phyloP scores from a whole-genome alignment of 768 basidiomycete genomes.

The Tulasnella sp. region DNA sequence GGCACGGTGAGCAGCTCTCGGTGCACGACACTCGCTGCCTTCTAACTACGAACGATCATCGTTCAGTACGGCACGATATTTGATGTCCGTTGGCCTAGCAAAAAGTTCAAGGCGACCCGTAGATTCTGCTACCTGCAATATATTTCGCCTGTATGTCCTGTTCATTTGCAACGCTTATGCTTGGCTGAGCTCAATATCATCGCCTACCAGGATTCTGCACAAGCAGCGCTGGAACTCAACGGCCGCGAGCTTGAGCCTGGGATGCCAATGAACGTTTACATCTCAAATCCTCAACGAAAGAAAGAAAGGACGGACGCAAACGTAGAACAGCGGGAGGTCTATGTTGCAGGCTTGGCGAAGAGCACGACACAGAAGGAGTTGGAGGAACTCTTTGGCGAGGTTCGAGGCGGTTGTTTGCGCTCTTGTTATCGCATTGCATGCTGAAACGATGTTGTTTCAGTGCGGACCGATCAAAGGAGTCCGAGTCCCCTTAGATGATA shows the following conservation, averaged over 20 bases:
- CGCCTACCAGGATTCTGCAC: constrained; percentile 48
- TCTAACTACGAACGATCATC: constrained; percentile 24
- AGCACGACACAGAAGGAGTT: constrained; percentile 76
- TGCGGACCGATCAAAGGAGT: constrained; percentile 80
- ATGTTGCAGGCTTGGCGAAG: constrained; percentile 80
- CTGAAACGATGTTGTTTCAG: constrained; percentile 42
- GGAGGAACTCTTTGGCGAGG: constrained; percentile 70
- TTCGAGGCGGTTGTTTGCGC: constrained; percentile 40
- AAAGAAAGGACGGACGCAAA: constrained; percentile 87
- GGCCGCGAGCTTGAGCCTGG: constrained; percentile 69
- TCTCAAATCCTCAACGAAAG: constrained; percentile 87
- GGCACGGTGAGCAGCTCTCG: constrained; percentile 51
- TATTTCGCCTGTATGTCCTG: constrained; percentile 64
- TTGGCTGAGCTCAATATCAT: not conserved
- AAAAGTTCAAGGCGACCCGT: constrained; percentile 86
- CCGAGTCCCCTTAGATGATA: constrained; percentile 68
- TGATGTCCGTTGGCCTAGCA: constrained; percentile 96
- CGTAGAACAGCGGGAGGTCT: constrained; percentile 79
- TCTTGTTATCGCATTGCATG: not conserved
- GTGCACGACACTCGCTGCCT: not conserved
- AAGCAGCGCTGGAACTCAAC: constrained; percentile 75
- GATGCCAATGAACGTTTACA: constrained; percentile 65
- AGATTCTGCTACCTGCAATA: constrained; percentile 95
- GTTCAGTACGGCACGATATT: constrained; percentile 82
- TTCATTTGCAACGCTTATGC: not conserved